Conservation (phyloP, 2,329 filamentous ascomycete genomes). For the Colletotrichum sansevieriae region DNA sequence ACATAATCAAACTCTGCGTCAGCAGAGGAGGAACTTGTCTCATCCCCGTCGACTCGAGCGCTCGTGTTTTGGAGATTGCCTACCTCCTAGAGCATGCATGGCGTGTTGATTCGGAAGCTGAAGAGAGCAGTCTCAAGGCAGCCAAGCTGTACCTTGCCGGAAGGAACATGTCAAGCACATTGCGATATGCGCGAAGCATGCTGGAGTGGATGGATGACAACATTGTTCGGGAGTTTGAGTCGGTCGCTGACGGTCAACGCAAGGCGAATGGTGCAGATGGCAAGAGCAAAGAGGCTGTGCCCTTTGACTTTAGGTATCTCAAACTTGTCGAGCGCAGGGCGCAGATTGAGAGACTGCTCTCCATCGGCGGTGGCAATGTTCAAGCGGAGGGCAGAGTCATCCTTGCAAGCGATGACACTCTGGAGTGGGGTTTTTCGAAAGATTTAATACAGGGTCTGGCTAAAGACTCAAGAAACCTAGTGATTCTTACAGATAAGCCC, state of each 20-base stretch:
- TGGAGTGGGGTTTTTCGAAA: conserved; percentile 96
- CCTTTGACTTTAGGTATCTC: conserved; percentile 91
- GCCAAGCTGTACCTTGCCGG: conserved; percentile 85
- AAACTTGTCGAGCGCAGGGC: conserved; percentile 85
- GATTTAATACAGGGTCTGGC: conserved; percentile 82
- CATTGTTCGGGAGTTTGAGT: conserved; percentile 92
- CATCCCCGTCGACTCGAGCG: conserved; percentile 94
- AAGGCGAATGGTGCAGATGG: conserved; percentile 61
- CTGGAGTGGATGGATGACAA: conserved; percentile 99
- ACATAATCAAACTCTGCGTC: conserved; percentile 84
- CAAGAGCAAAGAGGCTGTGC: conserved; percentile 71
- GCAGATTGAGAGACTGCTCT: conserved; percentile 80
- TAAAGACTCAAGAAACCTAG: conserved; percentile 81
- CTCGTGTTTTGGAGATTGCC: conserved; percentile 90
- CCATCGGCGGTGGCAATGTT: conserved; percentile 56
- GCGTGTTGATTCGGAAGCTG: conserved; percentile 72
- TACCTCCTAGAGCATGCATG: conserved; percentile 95
- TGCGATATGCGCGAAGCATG: conserved; percentile 94
- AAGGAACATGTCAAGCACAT: conserved; percentile 86
- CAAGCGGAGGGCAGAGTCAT: conserved; percentile 77
- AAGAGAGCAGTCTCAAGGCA: conserved; percentile 64
- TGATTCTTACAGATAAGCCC: conserved; percentile 86
- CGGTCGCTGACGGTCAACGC: conserved; percentile 67
- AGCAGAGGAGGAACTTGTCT: conserved; percentile 89
- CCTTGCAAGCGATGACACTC: conserved; percentile 87